A percentile compares a stretch with the other conserved stretches of the same genome.
phyloP scores from a whole-genome alignment of 2,329 filamentous ascomycete species.

The Pyrenochaeta sp. region DNA sequence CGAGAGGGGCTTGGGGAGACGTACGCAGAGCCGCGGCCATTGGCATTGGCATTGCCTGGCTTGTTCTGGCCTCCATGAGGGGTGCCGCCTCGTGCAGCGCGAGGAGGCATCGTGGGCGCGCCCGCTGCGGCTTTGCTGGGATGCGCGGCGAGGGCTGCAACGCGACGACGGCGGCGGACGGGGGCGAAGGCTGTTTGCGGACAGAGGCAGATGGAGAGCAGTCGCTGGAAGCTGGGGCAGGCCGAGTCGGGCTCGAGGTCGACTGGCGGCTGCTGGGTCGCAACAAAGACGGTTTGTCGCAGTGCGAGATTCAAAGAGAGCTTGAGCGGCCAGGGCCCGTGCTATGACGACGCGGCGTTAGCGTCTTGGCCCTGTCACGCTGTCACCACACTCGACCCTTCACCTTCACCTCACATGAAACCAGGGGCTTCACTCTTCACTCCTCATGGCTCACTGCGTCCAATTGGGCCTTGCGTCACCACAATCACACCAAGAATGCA shows the following conservation, averaged over 20 bases:
- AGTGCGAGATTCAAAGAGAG: constrained; percentile 17
- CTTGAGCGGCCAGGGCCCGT: constrained; percentile 8
- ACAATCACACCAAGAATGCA: too few species aligned
- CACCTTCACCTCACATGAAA: not conserved
- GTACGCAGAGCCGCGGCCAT: too few species aligned
- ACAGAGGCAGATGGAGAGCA: not conserved
- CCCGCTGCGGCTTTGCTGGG: constrained; percentile 11
- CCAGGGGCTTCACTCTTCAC: constrained; percentile 1
- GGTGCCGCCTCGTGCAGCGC: constrained; percentile 28
- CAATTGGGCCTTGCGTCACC: too few species aligned
- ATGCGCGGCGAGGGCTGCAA: too few species aligned
- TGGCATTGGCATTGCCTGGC: too few species aligned
- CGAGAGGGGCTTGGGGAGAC: too few species aligned
- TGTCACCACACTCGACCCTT: not conserved
- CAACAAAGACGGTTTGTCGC: constrained; percentile 28
- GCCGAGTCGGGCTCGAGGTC: constrained; percentile 25
- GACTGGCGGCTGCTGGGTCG: constrained; percentile 26
- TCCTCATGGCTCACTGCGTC: too few species aligned
- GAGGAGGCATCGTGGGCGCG: constrained; percentile 40
- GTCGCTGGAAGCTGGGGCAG: constrained; percentile 9
- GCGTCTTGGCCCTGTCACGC: constrained; percentile 12
- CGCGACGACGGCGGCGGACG: too few species aligned
- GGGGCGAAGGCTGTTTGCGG: too few species aligned
- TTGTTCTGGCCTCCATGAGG: constrained; percentile 14
- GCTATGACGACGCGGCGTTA: constrained; percentile 18